Percentiles rank a stretch among this genome's conserved stretches.
phyloP scores from a whole-genome alignment of 495 filamentous ascomycete species.

The Aspergillus funiculosus region DNA sequence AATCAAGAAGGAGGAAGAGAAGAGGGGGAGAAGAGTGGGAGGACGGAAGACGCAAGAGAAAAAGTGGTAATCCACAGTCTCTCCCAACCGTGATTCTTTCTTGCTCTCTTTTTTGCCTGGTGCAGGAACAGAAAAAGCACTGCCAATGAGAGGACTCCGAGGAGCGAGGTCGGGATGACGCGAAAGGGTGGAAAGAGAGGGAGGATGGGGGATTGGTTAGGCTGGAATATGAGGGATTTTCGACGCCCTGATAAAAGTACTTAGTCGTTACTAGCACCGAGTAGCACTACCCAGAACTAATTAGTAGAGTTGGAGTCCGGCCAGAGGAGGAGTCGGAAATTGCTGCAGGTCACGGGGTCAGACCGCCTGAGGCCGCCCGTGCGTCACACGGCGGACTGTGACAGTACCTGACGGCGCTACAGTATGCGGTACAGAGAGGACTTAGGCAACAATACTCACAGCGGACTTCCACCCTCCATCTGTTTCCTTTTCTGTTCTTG shows the following conservation, averaged over 20 bases:
- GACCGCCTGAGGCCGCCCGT: too few species aligned
- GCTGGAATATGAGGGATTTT: slow-evolving; percentile 31
- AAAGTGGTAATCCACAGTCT: too few species aligned
- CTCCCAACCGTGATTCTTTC: background rate
- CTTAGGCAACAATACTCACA: slow-evolving; percentile 8
- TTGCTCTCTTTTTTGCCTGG: background rate
- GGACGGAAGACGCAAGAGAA: slow-evolving; percentile 1
- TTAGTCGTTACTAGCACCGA: background rate
- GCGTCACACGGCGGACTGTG: slow-evolving; percentile 6
- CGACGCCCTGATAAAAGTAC: slow-evolving; percentile 7
- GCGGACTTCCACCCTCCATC: background rate
- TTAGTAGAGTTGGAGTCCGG: too few species aligned
- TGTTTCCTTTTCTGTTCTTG: too few species aligned
- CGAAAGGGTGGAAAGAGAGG: slow-evolving; percentile 9
- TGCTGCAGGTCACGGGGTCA: background rate
- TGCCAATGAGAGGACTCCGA: background rate
- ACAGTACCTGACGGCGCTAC: slow-evolving; percentile 16
- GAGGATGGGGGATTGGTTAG: slow-evolving; percentile 4
- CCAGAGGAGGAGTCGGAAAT: slow-evolving; percentile 4
- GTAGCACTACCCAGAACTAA: background rate
- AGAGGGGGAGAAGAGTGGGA: slow-evolving; percentile 4
- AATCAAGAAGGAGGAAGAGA: slow-evolving; percentile 7
- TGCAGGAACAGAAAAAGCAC: background rate
- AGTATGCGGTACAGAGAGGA: background rate
- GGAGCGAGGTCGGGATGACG: slow-evolving; percentile 7